phyloP scores from a whole-genome alignment of 805 yeast genomes.

The Metschnikowia henanensis region DNA sequence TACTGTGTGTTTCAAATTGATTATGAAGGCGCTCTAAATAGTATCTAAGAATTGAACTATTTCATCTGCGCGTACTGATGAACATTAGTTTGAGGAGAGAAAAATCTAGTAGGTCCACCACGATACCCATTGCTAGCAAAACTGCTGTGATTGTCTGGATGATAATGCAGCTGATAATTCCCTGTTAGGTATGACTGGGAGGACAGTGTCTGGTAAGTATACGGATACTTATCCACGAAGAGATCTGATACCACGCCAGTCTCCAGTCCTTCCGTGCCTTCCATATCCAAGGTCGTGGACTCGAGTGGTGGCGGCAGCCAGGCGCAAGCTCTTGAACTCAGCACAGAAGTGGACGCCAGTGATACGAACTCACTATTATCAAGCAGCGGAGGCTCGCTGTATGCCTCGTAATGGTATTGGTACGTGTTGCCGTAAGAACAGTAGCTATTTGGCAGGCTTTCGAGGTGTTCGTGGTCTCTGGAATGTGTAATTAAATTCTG shows the following conservation, averaged over 20 bases:
- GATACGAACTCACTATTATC: slow-evolving; percentile 11
- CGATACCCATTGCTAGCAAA: background rate
- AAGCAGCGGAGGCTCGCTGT: slow-evolving; percentile 4
- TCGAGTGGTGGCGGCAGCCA: slow-evolving; percentile 12
- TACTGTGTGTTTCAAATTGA: too few relatives aligned
- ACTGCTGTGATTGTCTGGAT: slow-evolving; percentile 1
- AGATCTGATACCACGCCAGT: background rate
- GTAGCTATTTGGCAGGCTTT: slow-evolving; percentile 1
- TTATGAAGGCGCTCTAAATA: too few relatives aligned
- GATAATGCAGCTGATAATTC: background rate
- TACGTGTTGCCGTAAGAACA: background rate
- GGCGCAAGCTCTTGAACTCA: slow-evolving; percentile 6
- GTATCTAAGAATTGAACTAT: too few relatives aligned
- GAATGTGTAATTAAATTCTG: slow-evolving; percentile 1
- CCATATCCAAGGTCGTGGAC: background rate
- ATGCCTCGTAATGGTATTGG: background rate
- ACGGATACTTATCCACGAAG: background rate
- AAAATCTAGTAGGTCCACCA: background rate
- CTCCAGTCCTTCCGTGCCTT: background rate
- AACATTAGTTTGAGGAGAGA: background rate
- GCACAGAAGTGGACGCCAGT: slow-evolving; percentile 4
- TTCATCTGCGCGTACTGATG: background rate
- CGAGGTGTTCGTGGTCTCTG: slow-evolving; percentile 1
- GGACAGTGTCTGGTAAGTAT: background rate
- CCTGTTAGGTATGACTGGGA: background rate